phyloP scores from a whole-genome alignment of 2,329 filamentous ascomycete genomes.

The Ciborinia camelliae region DNA sequence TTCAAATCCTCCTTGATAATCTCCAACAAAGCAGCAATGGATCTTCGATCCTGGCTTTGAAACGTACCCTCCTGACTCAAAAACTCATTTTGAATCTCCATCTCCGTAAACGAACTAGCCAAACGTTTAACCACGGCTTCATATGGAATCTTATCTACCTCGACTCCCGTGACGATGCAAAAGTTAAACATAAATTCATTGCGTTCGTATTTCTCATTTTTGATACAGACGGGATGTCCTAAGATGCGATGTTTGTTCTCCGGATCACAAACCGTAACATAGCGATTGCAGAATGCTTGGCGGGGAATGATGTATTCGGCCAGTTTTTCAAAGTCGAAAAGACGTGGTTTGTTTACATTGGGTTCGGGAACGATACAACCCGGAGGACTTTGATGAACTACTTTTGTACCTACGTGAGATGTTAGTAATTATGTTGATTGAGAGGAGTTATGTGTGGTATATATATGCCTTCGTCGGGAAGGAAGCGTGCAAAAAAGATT shows the following conservation, averaged over 20 bases:
- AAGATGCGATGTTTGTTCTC: constrained; percentile 71
- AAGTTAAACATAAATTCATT: constrained; percentile 99
- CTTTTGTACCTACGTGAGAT: constrained; percentile 51
- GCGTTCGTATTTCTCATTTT: constrained; percentile 75
- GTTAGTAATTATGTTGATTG: neutral
- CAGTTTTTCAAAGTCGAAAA: constrained; percentile 82
- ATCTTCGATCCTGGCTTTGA: constrained; percentile 51
- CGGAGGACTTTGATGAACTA: constrained; percentile 59
- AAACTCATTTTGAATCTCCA: constrained; percentile 90
- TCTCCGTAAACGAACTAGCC: constrained; percentile 77
- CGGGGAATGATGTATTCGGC: constrained; percentile 92
- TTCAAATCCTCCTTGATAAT: constrained; percentile 84
- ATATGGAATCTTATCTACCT: constrained; percentile 71
- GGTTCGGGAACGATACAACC: constrained; percentile 56
- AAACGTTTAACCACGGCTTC: constrained; percentile 83
- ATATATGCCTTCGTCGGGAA: constrained; percentile 57
- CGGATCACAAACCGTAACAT: constrained; percentile 74
- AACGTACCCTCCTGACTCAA: constrained; percentile 52
- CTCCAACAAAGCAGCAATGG: constrained; percentile 81
- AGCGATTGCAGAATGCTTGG: constrained; percentile 90
- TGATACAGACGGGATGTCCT: constrained; percentile 85
- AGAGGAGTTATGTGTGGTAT: neutral
- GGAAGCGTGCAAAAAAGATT: constrained; percentile 68
- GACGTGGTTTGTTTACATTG: constrained; percentile 52
- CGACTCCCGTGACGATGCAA: constrained; percentile 72